Evolutionary conservation across 768 basidiomycete genomes (phyloP).

Genomic region (Lactifluus subvellereus): DNA sequence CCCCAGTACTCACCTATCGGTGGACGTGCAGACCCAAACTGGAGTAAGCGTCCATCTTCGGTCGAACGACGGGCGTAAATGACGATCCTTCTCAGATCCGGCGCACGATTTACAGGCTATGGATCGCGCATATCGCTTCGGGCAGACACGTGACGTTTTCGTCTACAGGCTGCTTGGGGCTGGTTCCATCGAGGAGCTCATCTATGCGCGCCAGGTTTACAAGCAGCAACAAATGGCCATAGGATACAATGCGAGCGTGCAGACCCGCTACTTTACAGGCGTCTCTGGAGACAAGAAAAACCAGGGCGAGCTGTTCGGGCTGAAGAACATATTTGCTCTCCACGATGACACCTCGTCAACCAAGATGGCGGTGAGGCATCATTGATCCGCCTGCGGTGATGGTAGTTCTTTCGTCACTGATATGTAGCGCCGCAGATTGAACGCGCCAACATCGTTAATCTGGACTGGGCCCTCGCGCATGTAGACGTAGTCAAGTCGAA

Average conservation of each 20-base stretch:
- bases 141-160: constrained; percentile 78
- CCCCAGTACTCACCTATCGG: not conserved
- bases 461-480: constrained; percentile 77
- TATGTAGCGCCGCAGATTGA: constrained; percentile 54
- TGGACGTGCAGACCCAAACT: constrained; percentile 67
- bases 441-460: constrained; percentile 60
- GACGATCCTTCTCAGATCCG: constrained; percentile 54
- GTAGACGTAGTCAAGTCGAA: constrained; percentile 40
- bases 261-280: constrained; percentile 79
- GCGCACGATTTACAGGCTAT: constrained; percentile 92
- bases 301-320: constrained; percentile 80
- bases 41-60: constrained; percentile 57
- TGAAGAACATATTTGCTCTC: constrained; percentile 79
- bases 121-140: constrained; percentile 82
- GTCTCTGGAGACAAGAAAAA: constrained; percentile 70
- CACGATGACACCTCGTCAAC: constrained; percentile 66
- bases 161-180: constrained; percentile 82
- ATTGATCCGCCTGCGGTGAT: not conserved
- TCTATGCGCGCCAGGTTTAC: constrained; percentile 86
- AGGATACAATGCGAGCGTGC: constrained; percentile 76
- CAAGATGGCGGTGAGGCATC: constrained; percentile 57
- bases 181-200: constrained; percentile 82
- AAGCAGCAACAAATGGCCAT: constrained; percentile 95
- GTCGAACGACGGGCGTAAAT: not conserved
- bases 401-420: not conserved